Evolutionary conservation across 352 stramenopile species (phyloP), one percentile per base, ranked within the genome.

Genomic region (Phytophthora chlamydospora): DNA sequence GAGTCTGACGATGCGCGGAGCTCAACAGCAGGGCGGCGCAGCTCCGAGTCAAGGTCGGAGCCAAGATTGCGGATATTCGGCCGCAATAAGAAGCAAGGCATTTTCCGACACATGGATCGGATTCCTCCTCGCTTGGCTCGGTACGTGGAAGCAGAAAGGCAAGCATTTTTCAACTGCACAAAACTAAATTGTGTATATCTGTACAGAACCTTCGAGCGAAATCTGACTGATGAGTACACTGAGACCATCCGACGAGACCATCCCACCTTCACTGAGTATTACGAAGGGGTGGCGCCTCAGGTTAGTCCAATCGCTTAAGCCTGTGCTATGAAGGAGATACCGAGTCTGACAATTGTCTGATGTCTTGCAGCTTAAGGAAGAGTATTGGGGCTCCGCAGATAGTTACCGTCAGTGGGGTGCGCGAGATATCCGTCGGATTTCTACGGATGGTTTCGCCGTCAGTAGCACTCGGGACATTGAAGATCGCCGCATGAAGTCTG

Each of bases 381-480:
- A 70, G 9, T 94, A 95, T 57, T 95, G 83, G 83, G 76, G 82
- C 2, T 85, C 76, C 29, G 73, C 63, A n/a, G 73, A 79, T 17
- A 85, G 75, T 52, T 78, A 86, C 48, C 74, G 68, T 24, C 75
- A 88, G 36, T 91, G 85, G 82, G 79, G 80, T 3, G 63, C 61
- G 31, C 63, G 69, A 38, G 76, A 86, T 57, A 72, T 80, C 44
- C 68, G 77, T 50, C 61, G 72, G 21, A 72, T 90, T 36, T 67
- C 60, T 44, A 71, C 52, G 1, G 73, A 81, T 47, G 40, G 46
- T 29, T 60, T 62, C 50, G 42, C 41, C 4, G 52, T 62, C 51
- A 66, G 47, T 7, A 67, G 42, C 38, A 35, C 19, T 1, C 53
- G 74, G n/a, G 73, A 85, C n/a, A 54, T 66, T 24, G 78, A 90